Conservation (phyloP, 768 basidiomycete species). For the Collybiopsis confluens region DNA sequence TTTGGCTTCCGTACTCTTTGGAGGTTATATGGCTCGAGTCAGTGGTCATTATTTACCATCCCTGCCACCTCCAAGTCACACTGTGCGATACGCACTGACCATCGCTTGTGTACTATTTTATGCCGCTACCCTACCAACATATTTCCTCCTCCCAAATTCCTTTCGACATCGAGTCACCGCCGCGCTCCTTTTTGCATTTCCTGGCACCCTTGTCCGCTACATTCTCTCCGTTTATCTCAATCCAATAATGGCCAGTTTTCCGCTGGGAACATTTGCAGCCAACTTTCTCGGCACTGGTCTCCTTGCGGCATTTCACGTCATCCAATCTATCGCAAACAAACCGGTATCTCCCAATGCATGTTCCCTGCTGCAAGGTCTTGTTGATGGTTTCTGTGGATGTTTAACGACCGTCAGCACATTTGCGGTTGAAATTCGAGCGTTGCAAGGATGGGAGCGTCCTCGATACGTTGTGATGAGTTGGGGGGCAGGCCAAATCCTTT, state of each 20-base stretch:
- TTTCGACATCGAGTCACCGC: conserved; percentile 82
- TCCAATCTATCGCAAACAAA: conserved; percentile 48
- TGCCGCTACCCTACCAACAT: conserved; percentile 70
- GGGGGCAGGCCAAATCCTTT: conserved; percentile 60
- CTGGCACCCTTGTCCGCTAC: conserved; percentile 85
- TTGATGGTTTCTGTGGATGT: conserved; percentile 94
- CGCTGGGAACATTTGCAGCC: conserved; percentile 75
- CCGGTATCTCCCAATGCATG: conserved; percentile 55
- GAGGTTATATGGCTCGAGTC: conserved; percentile 53
- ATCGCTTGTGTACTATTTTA: conserved; percentile 62
- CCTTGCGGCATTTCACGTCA: conserved; percentile 65
- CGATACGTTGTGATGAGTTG: conserved; percentile 71
- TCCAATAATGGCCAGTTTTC: conserved; percentile 52
- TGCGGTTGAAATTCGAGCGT: conserved; percentile 66
- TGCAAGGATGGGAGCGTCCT: conserved; percentile 55
- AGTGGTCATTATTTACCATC: conserved; percentile 37
- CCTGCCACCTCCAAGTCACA: conserved; percentile 35
- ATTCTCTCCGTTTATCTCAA: conserved; percentile 73
- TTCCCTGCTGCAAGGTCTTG: conserved; percentile 72
- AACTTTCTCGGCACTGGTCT: conserved; percentile 82
- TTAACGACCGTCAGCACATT: conserved; percentile 94
- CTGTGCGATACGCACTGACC: conserved; percentile 48
- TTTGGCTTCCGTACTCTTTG: conserved; percentile 73
- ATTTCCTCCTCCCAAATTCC: conserved; percentile 63
- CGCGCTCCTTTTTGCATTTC: conserved; percentile 84